These are phyloP conservation scores for Capillidium rhysosporum DNA, from an alignment of 371 early-diverging fungal species.

Conservation along the genomic window DNA sequence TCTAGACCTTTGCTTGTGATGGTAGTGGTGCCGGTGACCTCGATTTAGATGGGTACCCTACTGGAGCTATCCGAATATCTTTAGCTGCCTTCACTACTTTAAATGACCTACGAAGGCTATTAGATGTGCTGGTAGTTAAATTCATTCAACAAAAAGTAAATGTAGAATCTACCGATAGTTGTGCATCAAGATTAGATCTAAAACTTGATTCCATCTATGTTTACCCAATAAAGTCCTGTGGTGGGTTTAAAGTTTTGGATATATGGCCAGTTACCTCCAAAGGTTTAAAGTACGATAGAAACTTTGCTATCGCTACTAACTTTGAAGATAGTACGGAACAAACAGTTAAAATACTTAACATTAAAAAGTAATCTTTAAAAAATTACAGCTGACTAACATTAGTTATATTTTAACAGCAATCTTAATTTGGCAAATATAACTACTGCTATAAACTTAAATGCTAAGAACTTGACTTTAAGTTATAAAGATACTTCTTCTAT, in stretches of 20 bases:
- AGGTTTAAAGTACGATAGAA: constrained; percentile 37
- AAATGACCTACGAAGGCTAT: not conserved
- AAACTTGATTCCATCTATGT: constrained; percentile 11
- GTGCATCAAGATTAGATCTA: not conserved
- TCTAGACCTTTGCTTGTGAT: constrained; percentile 21
- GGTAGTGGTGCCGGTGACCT: constrained; percentile 50
- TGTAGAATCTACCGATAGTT: too few relatives aligned
- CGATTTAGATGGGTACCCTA: constrained; percentile 22
- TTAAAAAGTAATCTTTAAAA: constrained; percentile 17
- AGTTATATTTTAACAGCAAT: too few relatives aligned
- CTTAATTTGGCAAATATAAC: too few relatives aligned
- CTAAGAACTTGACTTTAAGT: too few relatives aligned
- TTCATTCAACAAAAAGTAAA: not conserved
- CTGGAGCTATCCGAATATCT: constrained; percentile 45
- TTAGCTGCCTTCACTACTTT: constrained; percentile 37
- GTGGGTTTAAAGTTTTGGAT: constrained; percentile 23
- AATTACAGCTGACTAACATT: constrained; percentile 10
- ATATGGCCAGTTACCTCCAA: constrained; percentile 30
- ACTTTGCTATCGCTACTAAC: constrained; percentile 31
- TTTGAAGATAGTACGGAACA: constrained; percentile 1
- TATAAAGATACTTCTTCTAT: too few relatives aligned
- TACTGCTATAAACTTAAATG: too few relatives aligned
- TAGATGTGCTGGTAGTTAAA: not conserved
- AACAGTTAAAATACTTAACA: constrained; percentile 16
- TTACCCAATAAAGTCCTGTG: constrained; percentile 52